phyloP scores from a whole-genome alignment of 352 stramenopile genomes.

The Globisporangium paddicum region DNA sequence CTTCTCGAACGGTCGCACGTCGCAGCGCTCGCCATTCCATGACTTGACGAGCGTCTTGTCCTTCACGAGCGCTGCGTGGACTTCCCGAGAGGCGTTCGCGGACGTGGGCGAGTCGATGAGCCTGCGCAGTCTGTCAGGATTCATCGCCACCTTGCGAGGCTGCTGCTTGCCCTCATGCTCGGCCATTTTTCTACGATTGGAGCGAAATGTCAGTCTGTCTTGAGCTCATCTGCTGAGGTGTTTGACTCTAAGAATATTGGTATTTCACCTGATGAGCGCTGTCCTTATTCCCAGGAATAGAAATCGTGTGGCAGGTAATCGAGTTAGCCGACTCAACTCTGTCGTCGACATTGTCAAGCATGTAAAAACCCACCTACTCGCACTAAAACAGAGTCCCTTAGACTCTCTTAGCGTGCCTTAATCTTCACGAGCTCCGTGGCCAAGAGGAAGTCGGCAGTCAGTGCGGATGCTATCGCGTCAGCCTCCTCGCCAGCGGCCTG shows the following conservation, averaged over 20 bases:
- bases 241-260: not conserved
- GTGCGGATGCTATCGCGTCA: not conserved
- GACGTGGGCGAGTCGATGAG: slow-evolving; percentile 53
- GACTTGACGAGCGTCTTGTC: slow-evolving; percentile 33
- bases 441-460: slow-evolving; percentile 6
- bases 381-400: too few relatives aligned
- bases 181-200: not conserved
- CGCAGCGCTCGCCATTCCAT: slow-evolving; percentile 61
- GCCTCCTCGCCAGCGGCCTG: not conserved
- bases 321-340: not conserved
- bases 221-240: not conserved
- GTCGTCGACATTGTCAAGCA: not conserved
- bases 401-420: too few relatives aligned
- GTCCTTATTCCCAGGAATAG: not conserved
- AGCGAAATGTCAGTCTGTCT: too few relatives aligned
- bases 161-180: slow-evolving; percentile 17
- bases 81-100: slow-evolving; percentile 28
- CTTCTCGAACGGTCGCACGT: slow-evolving; percentile 44
- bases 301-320: not conserved
- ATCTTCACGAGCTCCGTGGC: not conserved
- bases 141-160: slow-evolving; percentile 32
- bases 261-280: not conserved
- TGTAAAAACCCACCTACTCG: not conserved
- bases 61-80: slow-evolving; percentile 34
- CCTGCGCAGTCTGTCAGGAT: slow-evolving; percentile 51